Evolutionary conservation across 1,284 basidiomycete species (phyloP).

Genomic region (Pyrrhoderma lamaoense): DNA sequence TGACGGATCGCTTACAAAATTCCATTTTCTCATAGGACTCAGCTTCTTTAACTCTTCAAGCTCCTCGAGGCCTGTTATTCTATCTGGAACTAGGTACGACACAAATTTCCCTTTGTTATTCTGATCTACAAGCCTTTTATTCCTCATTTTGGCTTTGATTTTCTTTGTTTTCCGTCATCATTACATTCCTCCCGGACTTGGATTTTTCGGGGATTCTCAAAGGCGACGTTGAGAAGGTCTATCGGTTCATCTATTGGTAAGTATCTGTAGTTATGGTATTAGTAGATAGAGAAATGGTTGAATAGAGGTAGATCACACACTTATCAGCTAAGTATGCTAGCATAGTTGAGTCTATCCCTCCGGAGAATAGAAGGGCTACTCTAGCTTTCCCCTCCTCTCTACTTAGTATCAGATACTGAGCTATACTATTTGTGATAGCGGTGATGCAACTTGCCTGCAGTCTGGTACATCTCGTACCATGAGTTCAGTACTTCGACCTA

Average conservation of each 20-base stretch:
- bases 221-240: slow-evolving; percentile 93
- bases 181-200: slow-evolving; percentile 33
- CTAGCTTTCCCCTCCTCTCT: slow-evolving; percentile 39
- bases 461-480: slow-evolving; percentile 52
- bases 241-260: slow-evolving; percentile 73
- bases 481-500: slow-evolving; percentile 55
- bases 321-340: slow-evolving; percentile 74
- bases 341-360: slow-evolving; percentile 90
- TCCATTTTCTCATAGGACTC: slow-evolving; percentile 76
- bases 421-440: neutral
- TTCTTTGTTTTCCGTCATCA: slow-evolving; percentile 37
- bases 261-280: slow-evolving; percentile 40
- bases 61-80: slow-evolving; percentile 74
- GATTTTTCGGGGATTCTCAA: slow-evolving; percentile 83
- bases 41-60: slow-evolving; percentile 66
- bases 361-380: slow-evolving; percentile 89
- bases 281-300: neutral
- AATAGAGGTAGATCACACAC: slow-evolving; percentile 32
- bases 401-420: neutral
- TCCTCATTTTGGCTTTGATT: slow-evolving; percentile 19
- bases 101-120: slow-evolving; percentile 20
- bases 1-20: slow-evolving; percentile 55
- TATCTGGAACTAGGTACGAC: slow-evolving; percentile 76
- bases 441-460: slow-evolving; percentile 28
- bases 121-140: slow-evolving; percentile 6